Evolutionary conservation across 768 basidiomycete genomes (phyloP), one percentile per base, ranked within the genome.

Genomic region (Hericium coralloides): DNA sequence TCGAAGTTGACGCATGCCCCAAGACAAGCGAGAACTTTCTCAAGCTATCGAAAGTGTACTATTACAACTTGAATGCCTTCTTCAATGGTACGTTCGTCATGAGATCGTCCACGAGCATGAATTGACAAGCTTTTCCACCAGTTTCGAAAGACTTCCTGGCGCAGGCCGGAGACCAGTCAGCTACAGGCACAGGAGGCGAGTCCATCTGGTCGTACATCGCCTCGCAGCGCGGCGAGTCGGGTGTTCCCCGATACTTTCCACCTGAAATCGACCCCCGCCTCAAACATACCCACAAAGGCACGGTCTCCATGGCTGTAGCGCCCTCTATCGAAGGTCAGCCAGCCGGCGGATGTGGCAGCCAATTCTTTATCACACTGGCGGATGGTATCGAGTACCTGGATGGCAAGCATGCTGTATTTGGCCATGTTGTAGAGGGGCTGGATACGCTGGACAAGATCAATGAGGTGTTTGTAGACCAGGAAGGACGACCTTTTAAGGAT

Each of bases 101-200:
- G 15, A 12, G 6, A 17, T 9, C 48, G 51, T 14, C 26, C 37
- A 36, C 38, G 25, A 31, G 8, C 5, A 31, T 31, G 31, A 31
- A 31, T 31, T 52, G 47, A 31, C 39, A 55, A 22, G 18, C 36
- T 10, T 22, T 31, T 36, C 17, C 8, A 50, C 22, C 59, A 97
- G 94, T 99, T 9, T 94, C 94, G 39, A 97, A 95, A 72, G 93
- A 98, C 68, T 99, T 99, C 63, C 80, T 99, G 53, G 95, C 95
- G 12, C 97, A 98, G 71, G 79, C 83, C 1, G 97, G 97, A n/a
- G 97, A 99, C 65, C 97, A 95, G 6, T 87, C 91, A 17, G 95
- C 95, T 7, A 89, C 91, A 1, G 95, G 97, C 18, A 92, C 84
- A 31, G 95, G 97, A 31, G 97, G 97, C 49, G 88, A 93, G 73